Percentiles rank a stretch among this genome's conserved stretches.
These are phyloP conservation scores for Cenchrus americanus DNA, from an alignment of 176 grass and related monocot genomes.

Conservation along the genomic window DNA sequence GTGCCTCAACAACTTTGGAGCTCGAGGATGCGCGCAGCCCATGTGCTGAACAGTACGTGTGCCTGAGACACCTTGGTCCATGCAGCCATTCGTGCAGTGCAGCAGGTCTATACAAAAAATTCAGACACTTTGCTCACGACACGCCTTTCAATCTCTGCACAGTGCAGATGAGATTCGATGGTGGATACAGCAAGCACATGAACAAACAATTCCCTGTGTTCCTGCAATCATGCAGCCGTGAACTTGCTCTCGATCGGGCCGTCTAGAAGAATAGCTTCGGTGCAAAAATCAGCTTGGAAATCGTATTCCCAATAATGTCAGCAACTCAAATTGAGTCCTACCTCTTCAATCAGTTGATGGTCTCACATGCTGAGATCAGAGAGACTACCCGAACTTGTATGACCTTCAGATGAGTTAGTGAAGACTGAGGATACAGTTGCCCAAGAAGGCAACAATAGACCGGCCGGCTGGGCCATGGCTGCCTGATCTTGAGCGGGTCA, in stretches of 20 bases:
- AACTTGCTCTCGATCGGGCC: no score
- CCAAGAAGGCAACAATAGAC: not conserved
- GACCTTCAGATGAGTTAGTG: not conserved
- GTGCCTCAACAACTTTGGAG: constrained; percentile 7
- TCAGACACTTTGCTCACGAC: not conserved
- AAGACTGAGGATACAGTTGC: not conserved
- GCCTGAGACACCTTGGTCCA: not conserved
- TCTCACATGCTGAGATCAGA: no score
- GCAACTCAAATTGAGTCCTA: no score
- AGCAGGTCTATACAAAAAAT: not conserved
- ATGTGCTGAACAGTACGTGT: not conserved
- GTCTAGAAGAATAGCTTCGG: no score
- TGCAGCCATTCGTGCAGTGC: not conserved
- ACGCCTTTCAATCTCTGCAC: no score
- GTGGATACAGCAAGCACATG: no score
- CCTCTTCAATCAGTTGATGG: not conserved
- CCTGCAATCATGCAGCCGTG: no score
- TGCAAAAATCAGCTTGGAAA: no score
- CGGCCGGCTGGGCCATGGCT: not conserved
- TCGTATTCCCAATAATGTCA: no score
- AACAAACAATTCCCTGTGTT: no score
- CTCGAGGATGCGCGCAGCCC: not conserved
- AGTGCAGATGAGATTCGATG: no score
- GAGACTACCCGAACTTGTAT: no score
- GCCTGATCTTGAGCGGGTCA: not conserved